Conservation (phyloP, 225 moss, liverwort and hornwort species). For the Thuidium tamariscinum region DNA sequence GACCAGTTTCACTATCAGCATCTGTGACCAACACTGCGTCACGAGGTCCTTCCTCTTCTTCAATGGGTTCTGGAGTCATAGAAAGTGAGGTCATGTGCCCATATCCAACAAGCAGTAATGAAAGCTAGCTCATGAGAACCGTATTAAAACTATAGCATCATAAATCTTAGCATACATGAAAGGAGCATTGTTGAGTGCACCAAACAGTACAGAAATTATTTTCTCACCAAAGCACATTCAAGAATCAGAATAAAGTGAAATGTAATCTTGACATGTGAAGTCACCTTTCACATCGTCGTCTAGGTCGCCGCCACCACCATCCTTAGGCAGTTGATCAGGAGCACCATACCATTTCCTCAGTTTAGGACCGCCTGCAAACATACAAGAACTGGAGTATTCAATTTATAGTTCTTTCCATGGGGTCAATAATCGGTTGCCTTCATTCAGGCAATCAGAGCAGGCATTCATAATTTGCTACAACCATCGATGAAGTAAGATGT, state of each 20-base stretch:
- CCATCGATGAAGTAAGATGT: background rate
- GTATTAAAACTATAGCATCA: background rate
- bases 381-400: background rate
- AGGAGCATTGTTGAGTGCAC: background rate
- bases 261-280: background rate
- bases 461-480: background rate
- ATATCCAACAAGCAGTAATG: background rate
- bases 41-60: constrained; percentile 36
- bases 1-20: constrained; percentile 92
- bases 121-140: background rate
- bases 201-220: background rate
- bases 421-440: background rate
- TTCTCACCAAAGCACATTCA: background rate
- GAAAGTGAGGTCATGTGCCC: background rate
- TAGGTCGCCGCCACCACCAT: constrained; percentile 20
- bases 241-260: background rate
- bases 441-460: background rate
- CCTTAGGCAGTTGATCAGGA: constrained; percentile 62
- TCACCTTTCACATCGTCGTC: constrained; percentile 17
- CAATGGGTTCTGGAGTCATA: constrained; percentile 4
- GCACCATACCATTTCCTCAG: constrained; percentile 99
- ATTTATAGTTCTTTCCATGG: background rate
- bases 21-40: constrained; percentile 84
- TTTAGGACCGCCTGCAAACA: constrained; percentile 76
- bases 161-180: background rate